These are phyloP conservation scores for Dactylellina cionopaga DNA, from an alignment of 2,329 filamentous ascomycete genomes.

Conservation along the genomic window DNA sequence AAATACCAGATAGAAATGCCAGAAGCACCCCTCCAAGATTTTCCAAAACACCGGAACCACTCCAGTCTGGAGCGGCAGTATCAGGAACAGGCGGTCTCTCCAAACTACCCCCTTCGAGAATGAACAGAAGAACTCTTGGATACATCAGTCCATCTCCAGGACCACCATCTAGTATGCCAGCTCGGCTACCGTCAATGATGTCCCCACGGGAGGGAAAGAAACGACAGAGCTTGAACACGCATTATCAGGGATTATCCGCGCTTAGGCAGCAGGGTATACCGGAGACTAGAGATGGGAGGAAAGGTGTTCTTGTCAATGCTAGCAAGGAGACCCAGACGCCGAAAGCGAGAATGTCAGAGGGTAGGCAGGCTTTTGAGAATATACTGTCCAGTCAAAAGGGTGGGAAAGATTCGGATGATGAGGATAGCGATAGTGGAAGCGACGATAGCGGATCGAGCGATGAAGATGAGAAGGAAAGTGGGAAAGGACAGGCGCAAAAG, in stretches of 20 bases:
- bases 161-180: conserved; percentile 46
- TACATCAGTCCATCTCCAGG: conserved; percentile 46
- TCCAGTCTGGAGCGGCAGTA: neutral
- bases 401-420: conserved; percentile 34
- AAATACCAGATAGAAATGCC: conserved; percentile 8
- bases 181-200: conserved; percentile 34
- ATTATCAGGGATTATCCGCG: conserved; percentile 39
- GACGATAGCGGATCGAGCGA: conserved; percentile 15
- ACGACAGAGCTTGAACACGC: conserved; percentile 28
- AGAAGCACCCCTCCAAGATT: conserved; percentile 6
- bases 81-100: conserved; percentile 5
- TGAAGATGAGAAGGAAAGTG: conserved; percentile 19
- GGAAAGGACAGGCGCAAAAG: conserved; percentile 23
- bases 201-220: conserved; percentile 27
- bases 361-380: conserved; percentile 29
- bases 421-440: conserved; percentile 24
- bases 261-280: conserved; percentile 48
- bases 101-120: conserved; percentile 40
- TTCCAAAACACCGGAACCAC: conserved; percentile 40
- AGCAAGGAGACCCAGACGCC: conserved; percentile 2
- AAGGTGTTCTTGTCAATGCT: neutral
- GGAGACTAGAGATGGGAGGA: conserved; percentile 32
- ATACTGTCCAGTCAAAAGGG: conserved; percentile 38
- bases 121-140: conserved; percentile 48
- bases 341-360: conserved; percentile 23